phyloP scores from a whole-genome alignment of 2,329 filamentous ascomycete genomes.

The Colletotrichum phormii region DNA sequence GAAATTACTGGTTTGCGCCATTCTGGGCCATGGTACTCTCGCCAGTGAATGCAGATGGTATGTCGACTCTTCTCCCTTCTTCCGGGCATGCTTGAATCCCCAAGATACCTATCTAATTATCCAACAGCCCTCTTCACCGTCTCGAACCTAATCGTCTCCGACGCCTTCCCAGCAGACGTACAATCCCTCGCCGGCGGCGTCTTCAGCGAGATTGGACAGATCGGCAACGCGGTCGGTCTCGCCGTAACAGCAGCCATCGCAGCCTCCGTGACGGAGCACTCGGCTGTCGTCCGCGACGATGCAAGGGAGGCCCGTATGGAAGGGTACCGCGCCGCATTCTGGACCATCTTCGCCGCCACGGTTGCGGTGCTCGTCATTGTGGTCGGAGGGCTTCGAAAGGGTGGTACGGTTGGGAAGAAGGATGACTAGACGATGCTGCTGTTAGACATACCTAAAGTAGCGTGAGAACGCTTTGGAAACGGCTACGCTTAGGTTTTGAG shows the following conservation, averaged over 20 bases:
- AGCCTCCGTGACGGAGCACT: constrained; percentile 55
- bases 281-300: constrained; percentile 35
- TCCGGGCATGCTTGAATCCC: background rate
- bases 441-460: background rate
- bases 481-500: background rate
- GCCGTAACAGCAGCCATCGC: constrained; percentile 63
- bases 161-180: constrained; percentile 63
- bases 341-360: constrained; percentile 61
- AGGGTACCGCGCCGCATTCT: constrained; percentile 65
- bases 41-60: constrained; percentile 57
- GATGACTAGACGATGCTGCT: constrained; percentile 10
- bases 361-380: constrained; percentile 52
- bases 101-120: background rate
- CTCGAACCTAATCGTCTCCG: constrained; percentile 64
- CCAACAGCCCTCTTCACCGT: constrained; percentile 64
- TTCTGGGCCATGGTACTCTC: constrained; percentile 58
- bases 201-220: constrained; percentile 69
- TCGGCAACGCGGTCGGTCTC: constrained; percentile 66
- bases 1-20: constrained; percentile 62
- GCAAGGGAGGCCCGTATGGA: constrained; percentile 54
- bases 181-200: constrained; percentile 71
- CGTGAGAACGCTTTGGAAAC: background rate
- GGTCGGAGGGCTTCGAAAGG: constrained; percentile 55
- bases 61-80: background rate
- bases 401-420: constrained; percentile 63